Evolutionary conservation across 1,284 basidiomycete genomes (phyloP).

Genomic region (Apiotrichum veenhuisii): DNA sequence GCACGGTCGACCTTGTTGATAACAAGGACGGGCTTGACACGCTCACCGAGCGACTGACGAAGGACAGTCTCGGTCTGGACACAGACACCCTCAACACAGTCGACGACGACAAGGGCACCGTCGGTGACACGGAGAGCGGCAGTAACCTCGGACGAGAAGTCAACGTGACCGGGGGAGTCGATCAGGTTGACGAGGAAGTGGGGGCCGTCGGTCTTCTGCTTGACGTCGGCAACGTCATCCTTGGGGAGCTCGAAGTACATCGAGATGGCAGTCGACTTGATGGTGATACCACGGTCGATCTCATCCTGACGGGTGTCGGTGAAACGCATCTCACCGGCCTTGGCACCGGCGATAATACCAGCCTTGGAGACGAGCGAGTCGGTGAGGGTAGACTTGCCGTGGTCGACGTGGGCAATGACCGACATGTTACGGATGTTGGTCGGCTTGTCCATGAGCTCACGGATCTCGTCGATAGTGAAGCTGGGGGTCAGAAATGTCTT

Average conservation of each 20-base stretch:
- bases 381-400: slow-evolving; percentile 99
- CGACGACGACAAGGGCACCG: slow-evolving; percentile 96
- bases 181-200: slow-evolving; percentile 99
- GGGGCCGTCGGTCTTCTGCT: slow-evolving; percentile 85
- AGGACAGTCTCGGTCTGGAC: slow-evolving; percentile 99
- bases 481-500: slow-evolving; percentile 22
- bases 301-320: slow-evolving; percentile 98
- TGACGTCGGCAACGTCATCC: slow-evolving; percentile 78
- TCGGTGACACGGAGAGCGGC: slow-evolving; percentile 99
- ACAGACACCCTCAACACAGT: slow-evolving; percentile 99
- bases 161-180: slow-evolving; percentile 99
- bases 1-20: slow-evolving; percentile 99
- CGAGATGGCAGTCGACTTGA: slow-evolving; percentile 99
- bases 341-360: slow-evolving; percentile 94
- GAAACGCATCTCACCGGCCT: slow-evolving; percentile 96
- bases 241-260: slow-evolving; percentile 98
- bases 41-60: slow-evolving; percentile 94
- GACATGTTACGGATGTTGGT: slow-evolving; percentile 79
- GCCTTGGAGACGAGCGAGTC: slow-evolving; percentile 99
- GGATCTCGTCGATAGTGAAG: slow-evolving; percentile 66
- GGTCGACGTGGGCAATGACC: slow-evolving; percentile 98
- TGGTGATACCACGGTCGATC: slow-evolving; percentile 99
- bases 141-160: slow-evolving; percentile 99
- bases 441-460: slow-evolving; percentile 66
- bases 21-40: slow-evolving; percentile 99